Evolutionary conservation across 306 rosid genomes (phyloP).

Genomic region (Lithocarpus polystachyus): DNA sequence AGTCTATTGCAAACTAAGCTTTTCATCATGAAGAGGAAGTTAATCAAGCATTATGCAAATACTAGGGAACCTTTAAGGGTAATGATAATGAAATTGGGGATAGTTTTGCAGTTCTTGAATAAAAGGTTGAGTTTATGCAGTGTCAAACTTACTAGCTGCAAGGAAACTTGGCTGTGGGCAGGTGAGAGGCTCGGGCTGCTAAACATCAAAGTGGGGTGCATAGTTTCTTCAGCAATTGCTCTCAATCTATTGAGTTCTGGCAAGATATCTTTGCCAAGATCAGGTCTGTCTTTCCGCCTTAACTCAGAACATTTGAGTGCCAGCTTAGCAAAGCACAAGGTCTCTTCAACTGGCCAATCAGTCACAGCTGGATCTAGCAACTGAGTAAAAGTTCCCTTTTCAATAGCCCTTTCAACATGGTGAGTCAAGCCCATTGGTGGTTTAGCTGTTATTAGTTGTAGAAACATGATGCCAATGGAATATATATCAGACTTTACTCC

Average conservation of each 20-base stretch:
- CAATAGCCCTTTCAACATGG: slow-evolving; percentile 60
- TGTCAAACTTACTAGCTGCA: slow-evolving; percentile 47
- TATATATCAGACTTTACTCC: slow-evolving; percentile 90
- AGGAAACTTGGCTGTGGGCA: slow-evolving; percentile 47
- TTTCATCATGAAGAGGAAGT: neutral
- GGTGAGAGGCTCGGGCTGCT: slow-evolving; percentile 17
- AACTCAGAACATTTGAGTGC: slow-evolving; percentile 77
- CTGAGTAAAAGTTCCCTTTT: slow-evolving; percentile 51
- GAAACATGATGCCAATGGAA: slow-evolving; percentile 83
- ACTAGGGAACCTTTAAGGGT: neutral
- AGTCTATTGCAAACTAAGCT: neutral
- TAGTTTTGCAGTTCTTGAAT: neutral
- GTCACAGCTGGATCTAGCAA: slow-evolving; percentile 66
- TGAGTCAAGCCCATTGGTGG: slow-evolving; percentile 95
- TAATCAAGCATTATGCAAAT: neutral
- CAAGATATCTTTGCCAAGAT: slow-evolving; percentile 58
- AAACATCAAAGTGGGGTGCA: slow-evolving; percentile 3
- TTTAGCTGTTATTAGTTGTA: slow-evolving; percentile 73
- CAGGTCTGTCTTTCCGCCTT: slow-evolving; percentile 81
- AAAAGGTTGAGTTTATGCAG: neutral
- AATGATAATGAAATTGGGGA: neutral
- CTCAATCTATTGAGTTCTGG: slow-evolving; percentile 73
- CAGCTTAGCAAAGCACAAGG: slow-evolving; percentile 56
- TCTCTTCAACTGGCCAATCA: slow-evolving; percentile 81
- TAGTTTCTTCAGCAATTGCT: slow-evolving; percentile 46